These are phyloP conservation scores for Heliocybe sulcata DNA, from an alignment of 1,284 basidiomycete species.

Conservation along the genomic window DNA sequence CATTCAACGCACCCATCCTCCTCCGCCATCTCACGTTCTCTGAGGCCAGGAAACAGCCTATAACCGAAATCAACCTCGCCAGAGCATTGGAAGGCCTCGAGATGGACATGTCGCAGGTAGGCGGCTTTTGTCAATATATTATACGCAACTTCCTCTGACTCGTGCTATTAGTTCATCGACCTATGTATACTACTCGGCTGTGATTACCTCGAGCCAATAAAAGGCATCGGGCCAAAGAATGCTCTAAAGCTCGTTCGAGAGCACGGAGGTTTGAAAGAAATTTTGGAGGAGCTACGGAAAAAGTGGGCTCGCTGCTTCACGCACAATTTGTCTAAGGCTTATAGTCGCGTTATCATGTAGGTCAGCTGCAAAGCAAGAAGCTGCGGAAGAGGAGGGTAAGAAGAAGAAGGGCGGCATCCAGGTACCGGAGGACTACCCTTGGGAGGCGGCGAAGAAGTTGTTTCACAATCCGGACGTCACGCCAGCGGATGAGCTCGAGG, in stretches of 20 bases:
- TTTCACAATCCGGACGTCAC: slow-evolving; percentile 88
- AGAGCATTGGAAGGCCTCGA: slow-evolving; percentile 83
- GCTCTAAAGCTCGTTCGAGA: slow-evolving; percentile 93
- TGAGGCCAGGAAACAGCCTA: slow-evolving; percentile 98
- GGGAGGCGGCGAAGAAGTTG: slow-evolving; percentile 89
- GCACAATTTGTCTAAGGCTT: no score
- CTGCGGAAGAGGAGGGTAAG: slow-evolving; percentile 21
- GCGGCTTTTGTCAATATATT: slow-evolving; percentile 10
- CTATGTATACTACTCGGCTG: slow-evolving; percentile 96
- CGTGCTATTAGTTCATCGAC: slow-evolving; percentile 78
- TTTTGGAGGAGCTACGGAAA: slow-evolving; percentile 78
- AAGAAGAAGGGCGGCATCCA: slow-evolving; percentile 65
- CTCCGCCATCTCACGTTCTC: slow-evolving; percentile 96
- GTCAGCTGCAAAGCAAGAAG: slow-evolving; percentile 49
- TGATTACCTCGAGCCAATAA: slow-evolving; percentile 97
- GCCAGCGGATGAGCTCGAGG: slow-evolving; percentile 84
- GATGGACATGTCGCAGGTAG: slow-evolving; percentile 87
- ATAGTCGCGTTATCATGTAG: slow-evolving; percentile 14
- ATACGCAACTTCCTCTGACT: neutral
- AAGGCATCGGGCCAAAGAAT: slow-evolving; percentile 92
- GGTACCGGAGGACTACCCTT: slow-evolving; percentile 94
- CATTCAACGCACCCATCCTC: slow-evolving; percentile 88
- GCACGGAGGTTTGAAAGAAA: slow-evolving; percentile 70
- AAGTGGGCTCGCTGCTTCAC: slow-evolving; percentile 42
- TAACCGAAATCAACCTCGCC: slow-evolving; percentile 85